Base-by-base conservation (phyloP, 139 green algal genomes). In the Chlorella sp. region DNA sequence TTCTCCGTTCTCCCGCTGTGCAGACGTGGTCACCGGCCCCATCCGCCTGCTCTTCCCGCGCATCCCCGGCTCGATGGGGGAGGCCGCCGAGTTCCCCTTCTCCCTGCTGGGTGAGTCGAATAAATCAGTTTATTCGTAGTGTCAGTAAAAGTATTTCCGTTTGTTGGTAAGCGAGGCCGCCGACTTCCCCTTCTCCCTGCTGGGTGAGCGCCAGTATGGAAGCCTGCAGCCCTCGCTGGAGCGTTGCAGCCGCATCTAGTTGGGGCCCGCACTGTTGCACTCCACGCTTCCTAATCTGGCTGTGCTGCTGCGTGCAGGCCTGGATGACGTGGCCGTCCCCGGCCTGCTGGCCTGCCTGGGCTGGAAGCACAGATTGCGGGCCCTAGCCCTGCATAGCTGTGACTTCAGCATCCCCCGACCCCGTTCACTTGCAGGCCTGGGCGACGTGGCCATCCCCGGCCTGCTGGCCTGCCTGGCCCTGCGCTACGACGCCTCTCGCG, bases 281-380 rank as follows among this genome's bases (percentile, higher is more conserved):
- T n/a, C n/a, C n/a, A n/a, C n/a, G n/a, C n/a, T n/a, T n/a, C n/a
- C n/a, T n/a, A n/a, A n/a, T n/a, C n/a, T n/a, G n/a, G n/a, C n/a
- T n/a, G n/a, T n/a, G n/a, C n/a, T n/a, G n/a, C n/a, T n/a, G n/a
- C n/a, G n/a, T 58, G n/a, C 86, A 92, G 87, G 95, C 30, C 90
- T 99, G 46, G 96, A 96, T 4, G 96, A 99, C 87, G 89, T 99
- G 0, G 95, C 93, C 7, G 85, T 98, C 6, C 96, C 96, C 30
- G 96, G 96, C 7, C 89, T 98, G 44, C 89, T 98, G 36, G 92
- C 92, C 32, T 94, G 90, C 76, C 87, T 97, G 43, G 90, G n/a
- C n/a, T n/a, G n/a, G n/a, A n/a, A n/a, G n/a, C n/a, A n/a, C n/a
- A n/a, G n/a, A n/a, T n/a, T n/a, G n/a, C n/a, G n/a, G n/a, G n/a